A percentile compares a stretch with the other conserved stretches of the same genome.
These are phyloP conservation scores for Penicillium sp. DNA, from an alignment of 2,329 filamentous ascomycete genomes.

Conservation along the genomic window DNA sequence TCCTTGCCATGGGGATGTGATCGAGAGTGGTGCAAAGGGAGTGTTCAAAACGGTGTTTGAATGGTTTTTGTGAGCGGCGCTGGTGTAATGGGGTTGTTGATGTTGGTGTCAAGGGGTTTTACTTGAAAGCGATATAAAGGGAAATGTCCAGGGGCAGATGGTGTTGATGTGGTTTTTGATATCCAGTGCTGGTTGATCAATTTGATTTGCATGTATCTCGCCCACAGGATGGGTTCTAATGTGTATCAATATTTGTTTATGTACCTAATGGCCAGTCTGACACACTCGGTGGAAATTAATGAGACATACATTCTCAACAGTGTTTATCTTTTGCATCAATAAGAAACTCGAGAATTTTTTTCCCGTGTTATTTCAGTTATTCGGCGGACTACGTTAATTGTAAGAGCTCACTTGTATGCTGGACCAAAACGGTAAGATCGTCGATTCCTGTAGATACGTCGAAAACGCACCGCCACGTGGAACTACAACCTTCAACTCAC, in stretches of 20 bases:
- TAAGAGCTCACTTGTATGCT: background rate
- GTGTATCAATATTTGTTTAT: background rate
- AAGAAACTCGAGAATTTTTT: background rate
- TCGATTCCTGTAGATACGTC: background rate
- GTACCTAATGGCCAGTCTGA: background rate
- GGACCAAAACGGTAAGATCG: background rate
- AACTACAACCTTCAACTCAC: background rate
- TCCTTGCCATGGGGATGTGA: conserved; percentile 90
- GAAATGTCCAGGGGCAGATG: background rate
- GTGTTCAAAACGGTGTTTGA: conserved; percentile 78
- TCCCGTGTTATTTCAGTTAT: background rate
- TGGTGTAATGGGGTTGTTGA: background rate
- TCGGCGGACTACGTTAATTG: background rate
- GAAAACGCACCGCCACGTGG: background rate
- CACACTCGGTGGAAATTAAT: background rate
- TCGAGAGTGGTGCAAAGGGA: conserved; percentile 75
- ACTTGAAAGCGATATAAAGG: background rate
- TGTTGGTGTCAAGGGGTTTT: background rate
- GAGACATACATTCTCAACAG: background rate
- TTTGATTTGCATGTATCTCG: background rate
- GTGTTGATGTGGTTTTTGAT: background rate
- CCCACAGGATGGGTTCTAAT: background rate
- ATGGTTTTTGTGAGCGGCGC: conserved; percentile 70
- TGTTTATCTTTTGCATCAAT: too few species aligned
- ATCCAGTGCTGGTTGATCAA: background rate